A percentile compares a stretch with the other conserved stretches of the same genome.
Conservation (phyloP, 352 stramenopile species). For the Globisporangium viniferum region DNA sequence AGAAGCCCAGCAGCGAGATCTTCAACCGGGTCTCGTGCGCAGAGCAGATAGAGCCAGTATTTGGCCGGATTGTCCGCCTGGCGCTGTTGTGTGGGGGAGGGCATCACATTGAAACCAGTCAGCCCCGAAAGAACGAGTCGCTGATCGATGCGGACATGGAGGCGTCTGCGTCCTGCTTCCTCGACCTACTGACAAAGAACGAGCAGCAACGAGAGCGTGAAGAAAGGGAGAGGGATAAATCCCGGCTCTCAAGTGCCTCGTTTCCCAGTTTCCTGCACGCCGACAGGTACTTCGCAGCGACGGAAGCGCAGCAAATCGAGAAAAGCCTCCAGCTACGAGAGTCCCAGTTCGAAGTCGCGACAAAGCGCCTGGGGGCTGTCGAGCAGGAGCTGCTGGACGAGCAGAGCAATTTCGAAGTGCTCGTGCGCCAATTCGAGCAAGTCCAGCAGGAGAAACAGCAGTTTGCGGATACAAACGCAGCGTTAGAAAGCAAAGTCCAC, state of each 20-base stretch:
- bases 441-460: conserved; percentile 27
- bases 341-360: conserved; percentile 28
- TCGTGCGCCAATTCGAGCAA: conserved; percentile 62
- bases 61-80: conserved; percentile 34
- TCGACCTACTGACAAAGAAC: conserved; percentile 26
- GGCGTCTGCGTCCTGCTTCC: conserved; percentile 13
- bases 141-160: conserved; percentile 2
- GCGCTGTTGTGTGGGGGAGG: conserved; percentile 18
- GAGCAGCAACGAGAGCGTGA: conserved; percentile 18
- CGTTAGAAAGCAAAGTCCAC: background rate
- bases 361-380: conserved; percentile 57
- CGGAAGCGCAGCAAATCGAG: conserved; percentile 27
- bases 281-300: conserved; percentile 35
- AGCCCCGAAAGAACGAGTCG: background rate
- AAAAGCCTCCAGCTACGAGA: conserved; percentile 24
- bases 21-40: conserved; percentile 47
- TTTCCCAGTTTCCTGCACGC: conserved; percentile 58
- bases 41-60: conserved; percentile 43
- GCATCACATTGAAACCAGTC: background rate
- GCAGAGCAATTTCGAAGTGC: conserved; percentile 62
- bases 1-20: conserved; percentile 53
- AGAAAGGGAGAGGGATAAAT: background rate
- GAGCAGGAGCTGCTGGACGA: conserved; percentile 67
- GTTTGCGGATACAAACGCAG: too few relatives aligned
- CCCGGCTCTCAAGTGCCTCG: conserved; percentile 1